A percentile compares a stretch with the other conserved stretches of the same genome.
Evolutionary conservation across 202 grass and related monocot genomes (phyloP).

Genomic region (Cymbopogon flexuosus): DNA sequence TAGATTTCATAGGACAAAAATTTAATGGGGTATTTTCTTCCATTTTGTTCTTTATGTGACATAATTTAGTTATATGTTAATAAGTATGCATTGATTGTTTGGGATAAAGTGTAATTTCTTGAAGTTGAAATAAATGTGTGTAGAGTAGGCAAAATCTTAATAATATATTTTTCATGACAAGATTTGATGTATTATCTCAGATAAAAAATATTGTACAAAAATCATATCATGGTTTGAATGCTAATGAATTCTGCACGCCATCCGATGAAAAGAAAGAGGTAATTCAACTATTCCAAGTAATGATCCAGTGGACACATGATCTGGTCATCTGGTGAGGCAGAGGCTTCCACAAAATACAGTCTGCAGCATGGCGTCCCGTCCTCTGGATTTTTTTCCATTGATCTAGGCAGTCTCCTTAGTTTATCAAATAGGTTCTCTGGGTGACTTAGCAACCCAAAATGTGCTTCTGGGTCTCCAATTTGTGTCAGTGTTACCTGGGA

Average conservation of each 20-base stretch:
- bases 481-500: conserved; percentile 62
- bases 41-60: not conserved
- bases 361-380: conserved; percentile 81
- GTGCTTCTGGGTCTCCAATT: conserved; percentile 78
- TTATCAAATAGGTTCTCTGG: conserved; percentile 91
- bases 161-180: conserved; percentile 7
- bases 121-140: not conserved
- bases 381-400: conserved; percentile 63
- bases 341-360: conserved; percentile 88
- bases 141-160: not conserved
- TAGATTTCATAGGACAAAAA: not conserved
- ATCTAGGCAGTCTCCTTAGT: conserved; percentile 78
- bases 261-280: conserved; percentile 27
- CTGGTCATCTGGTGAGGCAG: conserved; percentile 42
- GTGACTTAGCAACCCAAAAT: conserved; percentile 81
- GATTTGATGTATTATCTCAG: conserved; percentile 24
- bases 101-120: not conserved
- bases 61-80: not conserved
- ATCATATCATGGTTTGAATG: conserved; percentile 33
- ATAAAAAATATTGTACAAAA: conserved; percentile 30
- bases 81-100: not conserved
- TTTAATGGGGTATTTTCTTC: not conserved
- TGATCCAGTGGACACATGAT: conserved; percentile 28
- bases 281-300: conserved; percentile 25
- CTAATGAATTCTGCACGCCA: conserved; percentile 18